Base-by-base conservation (phyloP, 345 rosid species). In the Lepidium sativum region DNA sequence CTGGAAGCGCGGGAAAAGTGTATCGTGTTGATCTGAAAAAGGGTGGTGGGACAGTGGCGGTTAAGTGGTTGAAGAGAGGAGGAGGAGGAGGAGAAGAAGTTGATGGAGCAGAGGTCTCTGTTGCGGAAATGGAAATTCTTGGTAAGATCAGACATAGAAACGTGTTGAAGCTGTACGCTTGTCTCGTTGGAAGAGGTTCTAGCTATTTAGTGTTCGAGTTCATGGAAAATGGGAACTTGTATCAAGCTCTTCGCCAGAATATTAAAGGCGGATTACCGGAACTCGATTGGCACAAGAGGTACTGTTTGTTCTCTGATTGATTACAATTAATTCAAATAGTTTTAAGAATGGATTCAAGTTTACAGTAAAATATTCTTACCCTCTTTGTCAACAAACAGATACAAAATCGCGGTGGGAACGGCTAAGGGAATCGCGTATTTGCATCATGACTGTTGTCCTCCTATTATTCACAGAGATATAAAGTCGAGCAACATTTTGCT, bases 401-500 rank as follows among this genome's bases (percentile, higher is more conserved):
- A 86, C 54, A 84, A 70, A 66, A 83, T 92, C 20, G 96, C 88
- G 1, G 31, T 86, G 3, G 98, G 96, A 32, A 86, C 87, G 18
- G 92, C 96, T 10, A 92, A 86, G 69, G 98, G 96, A 48, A 81
- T 92, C 31, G 78, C 97, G 2, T 92, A 92, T 76, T 75, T 87
- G 69, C 97, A 92, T 56, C 94, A 92, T 59, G 92, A 89, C 75
- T 89, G 92, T 59, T 81, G 73, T 1, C 92, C 97, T 0, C 84
- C 94, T 0, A 79, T 92, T 8, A 81, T 92, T 54, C 98, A 89
- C 37, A 73, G 98, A 51, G 98, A 92, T 64, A 87, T 92, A 47
- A 92, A 92, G 78, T 84, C 96, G 0, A 80, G 95, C 74, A 87
- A 92, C 70, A 87, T 92, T 59, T 74, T 92, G 21, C 96, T 89